These are phyloP conservation scores for Cystoderma amianthinum DNA, from an alignment of 768 basidiomycete species.

Conservation along the genomic window DNA sequence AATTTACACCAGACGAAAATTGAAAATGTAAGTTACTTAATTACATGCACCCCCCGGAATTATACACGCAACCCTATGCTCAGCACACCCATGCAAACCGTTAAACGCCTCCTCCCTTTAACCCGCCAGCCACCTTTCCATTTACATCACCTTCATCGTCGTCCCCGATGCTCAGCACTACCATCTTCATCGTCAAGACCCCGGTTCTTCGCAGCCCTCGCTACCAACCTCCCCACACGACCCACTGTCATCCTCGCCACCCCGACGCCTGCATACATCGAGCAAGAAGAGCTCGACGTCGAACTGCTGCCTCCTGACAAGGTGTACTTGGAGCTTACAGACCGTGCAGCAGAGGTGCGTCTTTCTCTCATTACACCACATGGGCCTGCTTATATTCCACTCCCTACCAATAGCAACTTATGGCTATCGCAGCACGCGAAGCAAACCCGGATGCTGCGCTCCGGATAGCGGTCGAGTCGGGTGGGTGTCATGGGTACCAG, in stretches of 20 bases:
- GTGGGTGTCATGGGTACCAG: constrained; percentile 97
- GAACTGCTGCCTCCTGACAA: constrained; percentile 48
- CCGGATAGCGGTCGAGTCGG: constrained; percentile 82
- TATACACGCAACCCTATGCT: too few relatives aligned
- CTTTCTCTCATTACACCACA: not conserved
- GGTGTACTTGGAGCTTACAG: constrained; percentile 54
- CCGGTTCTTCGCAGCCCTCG: constrained; percentile 24
- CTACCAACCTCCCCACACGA: constrained; percentile 34
- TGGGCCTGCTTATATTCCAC: constrained; percentile 2
- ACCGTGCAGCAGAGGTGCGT: constrained; percentile 69
- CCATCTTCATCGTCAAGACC: constrained; percentile 14
- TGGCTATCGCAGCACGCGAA: constrained; percentile 58
- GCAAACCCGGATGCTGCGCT: constrained; percentile 60
- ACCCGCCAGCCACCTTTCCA: not conserved
- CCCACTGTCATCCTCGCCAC: constrained; percentile 42
- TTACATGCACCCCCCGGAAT: too few relatives aligned
- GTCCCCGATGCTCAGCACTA: not conserved
- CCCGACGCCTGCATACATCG: constrained; percentile 47
- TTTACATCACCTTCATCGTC: not conserved
- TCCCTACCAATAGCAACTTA: constrained; percentile 57
- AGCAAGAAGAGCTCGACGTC: constrained; percentile 57
- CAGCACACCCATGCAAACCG: too few relatives aligned
- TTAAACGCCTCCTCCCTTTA: not conserved
- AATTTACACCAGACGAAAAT: too few relatives aligned
- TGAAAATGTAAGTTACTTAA: too few relatives aligned